Percentiles rank a stretch among this genome's conserved stretches.
Conservation (phyloP, 1,284 basidiomycete species). For the Caloboletus inedulis region DNA sequence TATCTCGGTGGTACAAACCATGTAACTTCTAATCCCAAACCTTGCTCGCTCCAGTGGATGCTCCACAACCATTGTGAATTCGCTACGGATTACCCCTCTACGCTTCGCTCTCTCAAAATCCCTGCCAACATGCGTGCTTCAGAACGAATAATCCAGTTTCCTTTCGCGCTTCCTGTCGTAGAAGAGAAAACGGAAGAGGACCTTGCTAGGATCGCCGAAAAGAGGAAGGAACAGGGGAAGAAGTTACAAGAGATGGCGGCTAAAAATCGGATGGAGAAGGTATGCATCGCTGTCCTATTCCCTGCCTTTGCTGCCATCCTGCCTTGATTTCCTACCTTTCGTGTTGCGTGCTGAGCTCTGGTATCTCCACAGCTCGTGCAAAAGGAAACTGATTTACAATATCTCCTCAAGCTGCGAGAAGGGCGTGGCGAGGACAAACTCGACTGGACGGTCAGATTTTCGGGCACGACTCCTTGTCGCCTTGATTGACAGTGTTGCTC, state of each 20-base stretch:
- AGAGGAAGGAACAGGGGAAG: slow-evolving; percentile 79
- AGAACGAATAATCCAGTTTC: slow-evolving; percentile 83
- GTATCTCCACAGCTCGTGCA: slow-evolving; percentile 52
- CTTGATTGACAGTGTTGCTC: not conserved
- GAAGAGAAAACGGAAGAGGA: slow-evolving; percentile 95
- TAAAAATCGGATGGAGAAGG: slow-evolving; percentile 83
- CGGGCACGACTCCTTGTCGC: not conserved
- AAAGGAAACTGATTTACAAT: slow-evolving; percentile 82
- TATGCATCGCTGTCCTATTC: slow-evolving; percentile 26
- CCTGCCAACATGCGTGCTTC: slow-evolving; percentile 58
- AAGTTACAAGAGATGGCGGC: slow-evolving; percentile 93
- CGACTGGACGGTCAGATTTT: slow-evolving; percentile 61
- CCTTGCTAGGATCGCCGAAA: slow-evolving; percentile 72
- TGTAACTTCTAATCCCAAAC: not conserved
- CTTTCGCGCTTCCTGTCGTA: slow-evolving; percentile 64
- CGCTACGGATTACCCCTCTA: slow-evolving; percentile 71
- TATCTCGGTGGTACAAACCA: not conserved
- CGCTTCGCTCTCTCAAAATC: slow-evolving; percentile 58
- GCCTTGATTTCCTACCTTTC: not conserved
- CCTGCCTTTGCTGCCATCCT: not conserved
- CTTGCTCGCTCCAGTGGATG: slow-evolving; percentile 65
- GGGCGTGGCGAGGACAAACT: slow-evolving; percentile 67
- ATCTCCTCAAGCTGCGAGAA: slow-evolving; percentile 67
- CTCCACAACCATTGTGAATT: slow-evolving; percentile 86
- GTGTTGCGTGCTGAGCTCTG: not conserved